Conservation (phyloP, 129 eudicot species). For the Tanacetum coccineum region DNA sequence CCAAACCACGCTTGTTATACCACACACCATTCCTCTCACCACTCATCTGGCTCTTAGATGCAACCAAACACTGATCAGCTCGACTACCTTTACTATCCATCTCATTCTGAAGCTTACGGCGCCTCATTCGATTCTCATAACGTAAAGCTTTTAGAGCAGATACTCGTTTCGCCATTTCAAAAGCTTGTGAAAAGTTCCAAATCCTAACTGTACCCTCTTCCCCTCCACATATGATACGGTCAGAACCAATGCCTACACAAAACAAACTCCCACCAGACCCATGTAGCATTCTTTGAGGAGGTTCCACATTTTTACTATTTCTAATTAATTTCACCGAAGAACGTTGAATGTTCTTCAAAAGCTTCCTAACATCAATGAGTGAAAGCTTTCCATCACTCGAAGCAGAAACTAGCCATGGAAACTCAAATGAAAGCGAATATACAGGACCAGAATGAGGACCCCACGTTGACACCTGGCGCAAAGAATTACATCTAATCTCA, state of each 20-base stretch:
- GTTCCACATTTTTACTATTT: conserved; percentile 45
- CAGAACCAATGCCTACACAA: conserved; percentile 70
- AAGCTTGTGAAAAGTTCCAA: conserved; percentile 83
- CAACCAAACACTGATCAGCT: conserved; percentile 58
- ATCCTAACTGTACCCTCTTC: conserved; percentile 73
- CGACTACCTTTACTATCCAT: conserved; percentile 51
- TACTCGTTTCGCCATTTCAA: conserved; percentile 61
- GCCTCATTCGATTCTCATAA: conserved; percentile 69
- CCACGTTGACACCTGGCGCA: conserved; percentile 72
- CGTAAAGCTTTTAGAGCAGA: conserved; percentile 51
- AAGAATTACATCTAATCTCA: conserved; percentile 41
- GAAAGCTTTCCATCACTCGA: conserved; percentile 86
- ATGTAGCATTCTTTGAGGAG: conserved; percentile 88
- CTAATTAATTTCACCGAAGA: conserved; percentile 22
- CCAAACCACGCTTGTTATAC: conserved; percentile 65
- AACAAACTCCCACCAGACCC: conserved; percentile 62
- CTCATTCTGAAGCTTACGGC: conserved; percentile 56
- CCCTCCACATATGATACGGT: conserved; percentile 87
- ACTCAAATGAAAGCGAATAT: conserved; percentile 84
- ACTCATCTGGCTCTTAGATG: conserved; percentile 59
- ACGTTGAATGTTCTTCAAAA: conserved; percentile 50
- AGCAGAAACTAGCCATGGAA: conserved; percentile 96
- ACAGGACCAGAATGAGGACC: conserved; percentile 78
- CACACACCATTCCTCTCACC: conserved; percentile 60
- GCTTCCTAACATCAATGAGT: conserved; percentile 85